Base-by-base conservation (phyloP, 495 filamentous ascomycete species). In the Aspergillus egyptiacus region DNA sequence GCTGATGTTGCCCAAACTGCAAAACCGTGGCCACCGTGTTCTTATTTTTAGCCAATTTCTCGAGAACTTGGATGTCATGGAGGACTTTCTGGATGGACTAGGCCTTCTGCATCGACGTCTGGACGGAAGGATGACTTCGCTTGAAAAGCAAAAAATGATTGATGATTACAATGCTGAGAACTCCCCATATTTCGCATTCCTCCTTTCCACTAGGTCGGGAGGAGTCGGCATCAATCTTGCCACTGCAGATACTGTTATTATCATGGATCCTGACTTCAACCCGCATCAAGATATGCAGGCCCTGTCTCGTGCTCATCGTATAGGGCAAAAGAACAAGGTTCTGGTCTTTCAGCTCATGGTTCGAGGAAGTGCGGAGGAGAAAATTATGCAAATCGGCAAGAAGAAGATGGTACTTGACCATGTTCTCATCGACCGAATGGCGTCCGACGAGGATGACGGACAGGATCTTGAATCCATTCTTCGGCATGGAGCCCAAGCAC, bases 271-370 rank as follows among this genome's bases (percentile, higher is more conserved):
- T 0, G 93, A 99, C 58, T 97, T 95, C 71, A 99, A 99, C 55
- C 93, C 93, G 0, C 93, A 97, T 57, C 93, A 97, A 63, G 93
- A 99, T 59, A 88, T 97, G 53, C 93, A 99, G 65, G 93, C 93
- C 0, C 69, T 97, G 5, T 95, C 89, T 6, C 83, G 93, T 51
- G 94, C 91, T 18, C 93, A 99, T 64, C 82, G 93, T 24, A 96
- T 99, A 46, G 93, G 93, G 0, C 93, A 99, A 63, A 85, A 87
- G 59, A 91, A 95, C 55, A 95, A 93, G 52, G 93, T 99, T 4
- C 73, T 97, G 6, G 91, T 94, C 37, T 95, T 96, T 61, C 90
- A 97, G 59, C 67, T 99, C 0, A 88, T 94, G 69, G 96, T 91
- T 2, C 83, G 91, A 10, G 79, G 83, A 15, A 89, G 82, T 19